Evolutionary conservation across 345 rosid species (phyloP).

Genomic region (Gossypium australe): DNA sequence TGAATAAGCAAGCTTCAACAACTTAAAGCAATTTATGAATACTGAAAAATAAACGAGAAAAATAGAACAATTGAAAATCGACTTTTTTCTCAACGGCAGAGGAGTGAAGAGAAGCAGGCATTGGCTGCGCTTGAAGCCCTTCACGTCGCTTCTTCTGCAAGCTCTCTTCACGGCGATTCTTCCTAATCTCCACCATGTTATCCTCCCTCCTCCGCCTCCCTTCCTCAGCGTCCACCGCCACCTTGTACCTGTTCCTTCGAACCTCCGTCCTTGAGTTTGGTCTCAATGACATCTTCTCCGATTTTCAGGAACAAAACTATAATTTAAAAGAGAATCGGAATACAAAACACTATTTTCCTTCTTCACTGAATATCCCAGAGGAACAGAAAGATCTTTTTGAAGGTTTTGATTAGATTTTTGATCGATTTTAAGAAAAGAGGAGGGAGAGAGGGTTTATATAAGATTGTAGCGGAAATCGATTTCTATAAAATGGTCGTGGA

Average conservation of each 20-base stretch:
- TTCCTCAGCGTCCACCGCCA: constrained; percentile 22
- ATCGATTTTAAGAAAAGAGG: not conserved
- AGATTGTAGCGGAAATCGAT: not conserved
- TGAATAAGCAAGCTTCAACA: too few species aligned
- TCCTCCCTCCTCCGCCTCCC: constrained; percentile 28
- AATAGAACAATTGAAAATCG: not conserved
- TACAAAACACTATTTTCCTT: too few species aligned
- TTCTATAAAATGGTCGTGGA: not conserved
- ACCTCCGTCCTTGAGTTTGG: constrained; percentile 18
- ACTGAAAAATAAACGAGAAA: not conserved
- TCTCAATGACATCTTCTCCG: constrained; percentile 24
- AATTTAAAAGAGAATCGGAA: too few species aligned
- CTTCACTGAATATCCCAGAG: not conserved
- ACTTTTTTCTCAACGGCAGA: constrained; percentile 59
- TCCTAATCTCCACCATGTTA: constrained; percentile 24
- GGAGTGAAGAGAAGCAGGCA: constrained; percentile 38
- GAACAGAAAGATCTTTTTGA: not conserved
- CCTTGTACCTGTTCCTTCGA: constrained; percentile 25
- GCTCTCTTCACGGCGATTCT: constrained; percentile 21
- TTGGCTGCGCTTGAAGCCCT: constrained; percentile 13
- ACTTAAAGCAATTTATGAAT: not conserved
- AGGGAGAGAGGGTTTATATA: not conserved
- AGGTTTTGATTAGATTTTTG: not conserved
- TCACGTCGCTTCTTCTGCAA: constrained; percentile 29
- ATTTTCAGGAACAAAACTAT: too few species aligned